phyloP scores from a whole-genome alignment of 2,329 filamentous ascomycete species.

The Fonsecaea pedrosoi region DNA sequence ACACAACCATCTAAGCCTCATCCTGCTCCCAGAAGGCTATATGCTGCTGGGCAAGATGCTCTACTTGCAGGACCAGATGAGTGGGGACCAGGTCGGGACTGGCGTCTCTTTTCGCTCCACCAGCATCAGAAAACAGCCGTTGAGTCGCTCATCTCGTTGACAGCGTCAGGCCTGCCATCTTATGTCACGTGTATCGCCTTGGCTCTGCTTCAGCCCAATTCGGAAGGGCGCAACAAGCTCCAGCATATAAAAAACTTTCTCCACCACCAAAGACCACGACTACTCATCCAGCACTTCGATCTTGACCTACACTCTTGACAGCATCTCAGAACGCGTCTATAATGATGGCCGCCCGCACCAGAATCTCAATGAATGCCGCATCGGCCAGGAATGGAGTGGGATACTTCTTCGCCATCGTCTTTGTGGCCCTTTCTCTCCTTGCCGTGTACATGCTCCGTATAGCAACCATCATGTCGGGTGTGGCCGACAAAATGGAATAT shows the following conservation, averaged over 20 bases:
- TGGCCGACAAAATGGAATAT: conserved; percentile 23
- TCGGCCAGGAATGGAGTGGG: conserved; percentile 10
- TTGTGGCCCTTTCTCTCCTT: conserved; percentile 12
- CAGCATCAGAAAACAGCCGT: background rate
- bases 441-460: conserved; percentile 23
- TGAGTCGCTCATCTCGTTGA: background rate
- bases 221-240: background rate
- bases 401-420: conserved; percentile 9
- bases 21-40: background rate
- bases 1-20: background rate
- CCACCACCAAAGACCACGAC: background rate
- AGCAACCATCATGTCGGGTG: conserved; percentile 6
- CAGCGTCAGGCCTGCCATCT: conserved; percentile 4
- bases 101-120: background rate
- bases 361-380: background rate
- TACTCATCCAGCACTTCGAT: background rate
- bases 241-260: background rate
- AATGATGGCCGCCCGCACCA: background rate
- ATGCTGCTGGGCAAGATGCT: background rate
- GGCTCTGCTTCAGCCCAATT: background rate
- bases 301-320: background rate
- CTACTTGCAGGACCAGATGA: background rate
- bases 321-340: background rate
- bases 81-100: background rate
- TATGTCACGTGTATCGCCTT: conserved; percentile 14